Percentiles rank a stretch among this genome's conserved stretches.
Conservation (phyloP, 202 grass and related monocot genomes). For the Digitaria exilis region DNA sequence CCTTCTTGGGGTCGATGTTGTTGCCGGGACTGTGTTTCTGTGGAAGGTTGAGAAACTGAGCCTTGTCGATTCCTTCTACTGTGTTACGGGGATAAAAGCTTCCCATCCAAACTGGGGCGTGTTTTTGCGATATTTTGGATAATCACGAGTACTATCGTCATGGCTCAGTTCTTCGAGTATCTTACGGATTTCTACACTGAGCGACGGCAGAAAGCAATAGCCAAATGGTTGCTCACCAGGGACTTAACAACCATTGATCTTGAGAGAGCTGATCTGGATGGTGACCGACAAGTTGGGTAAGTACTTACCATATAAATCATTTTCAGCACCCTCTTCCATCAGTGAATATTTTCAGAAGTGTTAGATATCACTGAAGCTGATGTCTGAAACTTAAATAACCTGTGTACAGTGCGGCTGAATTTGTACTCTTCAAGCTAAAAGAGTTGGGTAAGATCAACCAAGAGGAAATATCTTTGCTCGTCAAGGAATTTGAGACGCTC, state of each 20-base stretch:
- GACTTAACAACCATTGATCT: constrained; percentile 71
- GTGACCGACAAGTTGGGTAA: constrained; percentile 64
- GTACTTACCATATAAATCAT: constrained; percentile 7
- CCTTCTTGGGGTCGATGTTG: constrained; percentile 51
- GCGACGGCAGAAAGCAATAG: constrained; percentile 67
- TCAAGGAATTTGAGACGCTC: constrained; percentile 85
- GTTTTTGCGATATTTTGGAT: constrained; percentile 88
- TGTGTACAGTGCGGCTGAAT: constrained; percentile 74
- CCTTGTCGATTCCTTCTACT: constrained; percentile 82
- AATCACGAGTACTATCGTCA: constrained; percentile 62
- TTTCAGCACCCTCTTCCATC: constrained; percentile 3
- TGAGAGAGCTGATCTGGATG: constrained; percentile 84
- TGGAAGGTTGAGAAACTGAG: constrained; percentile 88
- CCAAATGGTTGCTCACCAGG: constrained; percentile 83
- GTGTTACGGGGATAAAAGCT: constrained; percentile 93
- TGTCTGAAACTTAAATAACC: constrained; percentile 20
- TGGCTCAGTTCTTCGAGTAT: constrained; percentile 80
- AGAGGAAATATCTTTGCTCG: constrained; percentile 74
- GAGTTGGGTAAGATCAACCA: constrained; percentile 88
- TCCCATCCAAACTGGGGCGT: constrained; percentile 68
- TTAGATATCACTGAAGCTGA: not conserved
- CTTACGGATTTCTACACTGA: constrained; percentile 72
- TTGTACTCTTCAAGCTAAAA: constrained; percentile 95
- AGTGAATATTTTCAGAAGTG: not conserved
- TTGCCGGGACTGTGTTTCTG: constrained; percentile 65